Base-by-base conservation (phyloP, 345 rosid genomes). In the Barbarea vulgaris region DNA sequence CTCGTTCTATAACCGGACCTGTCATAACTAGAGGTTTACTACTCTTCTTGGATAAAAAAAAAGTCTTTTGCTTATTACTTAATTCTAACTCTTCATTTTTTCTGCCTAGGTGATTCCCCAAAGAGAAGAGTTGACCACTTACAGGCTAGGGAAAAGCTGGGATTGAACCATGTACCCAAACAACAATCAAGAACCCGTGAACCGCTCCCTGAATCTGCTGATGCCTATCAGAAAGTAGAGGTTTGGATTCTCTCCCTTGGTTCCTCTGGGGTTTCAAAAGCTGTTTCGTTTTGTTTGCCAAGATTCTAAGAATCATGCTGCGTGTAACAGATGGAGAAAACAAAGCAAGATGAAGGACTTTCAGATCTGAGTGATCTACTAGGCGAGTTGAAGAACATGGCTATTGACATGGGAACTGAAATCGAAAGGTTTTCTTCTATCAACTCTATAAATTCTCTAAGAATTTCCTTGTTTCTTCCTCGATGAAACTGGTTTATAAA, bases 311-410 rank as follows among this genome's bases (percentile, higher is more conserved):
- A 21, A 36, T 9, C 31, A 53, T 56, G 47, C 1, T 72, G 36
- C 53, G 36, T 60, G 19, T 30, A 75, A 82, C 89, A 94, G 97
- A 67, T 87, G 22, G 97, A 94, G 72, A 91, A 73, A 54, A 77
- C 80, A 39, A 91, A 91, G 82, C 98, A 91, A 78, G 97, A 94
- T 58, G 97, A 91, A 71, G 87, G 80, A 15, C 83, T 95, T 30
- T 79, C 88, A 7, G 89, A 92, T 54, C 68, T 95, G 59, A 92
- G 97, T 48, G 67, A 81, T 72, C 74, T 94, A 22, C 72, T 90
- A 24, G 92, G 92, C 9, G 97, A 94, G 27, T 75, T 94, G 73
- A 94, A 90, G 82, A 70, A 62, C 28, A 94, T 94, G 97, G 99
- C 97, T 14, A 55, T 85, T 15, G 97, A 87, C 59, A 88, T 94